phyloP scores from a whole-genome alignment of 2,329 filamentous ascomycete genomes.

The Colletotrichum abscissum region DNA sequence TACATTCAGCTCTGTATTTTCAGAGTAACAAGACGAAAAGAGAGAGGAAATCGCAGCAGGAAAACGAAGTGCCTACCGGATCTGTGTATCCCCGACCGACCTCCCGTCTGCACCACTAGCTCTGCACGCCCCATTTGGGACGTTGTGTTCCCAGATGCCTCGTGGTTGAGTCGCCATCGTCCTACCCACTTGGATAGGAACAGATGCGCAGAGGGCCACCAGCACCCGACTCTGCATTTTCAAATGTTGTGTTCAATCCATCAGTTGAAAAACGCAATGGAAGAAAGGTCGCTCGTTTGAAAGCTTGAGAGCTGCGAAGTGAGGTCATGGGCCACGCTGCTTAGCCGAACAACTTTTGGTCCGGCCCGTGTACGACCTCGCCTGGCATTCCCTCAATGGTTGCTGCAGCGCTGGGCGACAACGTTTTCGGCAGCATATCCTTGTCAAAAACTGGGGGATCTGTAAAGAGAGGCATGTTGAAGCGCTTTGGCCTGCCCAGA shows the following conservation, averaged over 20 bases:
- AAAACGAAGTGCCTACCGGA: slow-evolving; percentile 18
- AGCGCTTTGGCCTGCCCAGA: neutral
- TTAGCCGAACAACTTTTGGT: neutral
- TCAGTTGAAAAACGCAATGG: neutral
- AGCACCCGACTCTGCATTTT: neutral
- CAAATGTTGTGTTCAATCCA: neutral
- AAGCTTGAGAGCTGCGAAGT: neutral
- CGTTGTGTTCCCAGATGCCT: slow-evolving; percentile 19
- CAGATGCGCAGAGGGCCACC: neutral
- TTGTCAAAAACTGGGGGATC: neutral
- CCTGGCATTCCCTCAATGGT: slow-evolving; percentile 18
- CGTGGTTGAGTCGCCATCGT: slow-evolving; percentile 24
- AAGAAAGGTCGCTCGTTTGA: neutral
- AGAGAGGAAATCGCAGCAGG: neutral
- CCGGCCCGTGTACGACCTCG: slow-evolving; percentile 12
- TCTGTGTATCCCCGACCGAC: slow-evolving; percentile 17
- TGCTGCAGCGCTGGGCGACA: neutral
- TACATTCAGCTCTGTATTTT: neutral
- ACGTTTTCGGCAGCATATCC: neutral
- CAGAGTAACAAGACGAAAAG: neutral
- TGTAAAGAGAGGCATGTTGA: neutral
- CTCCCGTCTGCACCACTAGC: neutral
- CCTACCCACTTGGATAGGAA: neutral
- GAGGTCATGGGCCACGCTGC: neutral
- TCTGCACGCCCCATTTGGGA: slow-evolving; percentile 4